Base-by-base conservation (phyloP, 1,284 basidiomycete genomes). In the Phellinidium pouzarii region DNA sequence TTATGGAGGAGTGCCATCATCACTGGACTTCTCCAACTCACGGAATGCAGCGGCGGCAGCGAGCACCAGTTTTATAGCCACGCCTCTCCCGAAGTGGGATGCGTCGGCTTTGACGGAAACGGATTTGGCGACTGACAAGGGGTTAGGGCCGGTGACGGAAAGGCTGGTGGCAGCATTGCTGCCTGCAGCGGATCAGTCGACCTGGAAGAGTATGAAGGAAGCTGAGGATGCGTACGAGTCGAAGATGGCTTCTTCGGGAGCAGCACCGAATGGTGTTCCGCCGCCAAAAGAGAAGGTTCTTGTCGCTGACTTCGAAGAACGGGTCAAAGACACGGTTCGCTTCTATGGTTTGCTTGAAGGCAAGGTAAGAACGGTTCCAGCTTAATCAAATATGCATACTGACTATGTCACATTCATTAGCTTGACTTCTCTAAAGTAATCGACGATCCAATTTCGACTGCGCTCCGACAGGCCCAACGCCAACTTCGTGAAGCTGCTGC, bases 401-500 rank as follows among this genome's bases (percentile, higher is more conserved):
- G 23, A 25, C 29, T 3, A 34, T 38, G 25, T 37, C 22, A 19
- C 50, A 25, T 23, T 46, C 37, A 14, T 27, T 38, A 93, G 88
- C 85, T 86, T 52, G 84, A 93, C 65, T 88, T 81, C 61, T 73
- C 80, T 1, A 76, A 82, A 43, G 80, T 85, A 48, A 86, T 92
- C 41, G 94, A 97, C 63, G 94, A 98, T 67, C 93, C 94, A 47
- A 90, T 98, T 54, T 87, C 93, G 2, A 84, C 88, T 2, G 88
- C 92, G 1, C 78, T 98, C 1, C 86, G 95, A 1, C 84, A 90
- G 55, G 90, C 91, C 26, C 94, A 98, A 66, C 73, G 77, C n/a
- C 81, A 90, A 59, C 76, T 98, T 3, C 80, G 85, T 4, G 73
- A 72, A 4, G 89, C 96, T 51, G 75, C 87, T 1, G 77, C 82